Evolutionary conservation across 768 basidiomycete species (phyloP).

Genomic region (Favolaschia claudopus): DNA sequence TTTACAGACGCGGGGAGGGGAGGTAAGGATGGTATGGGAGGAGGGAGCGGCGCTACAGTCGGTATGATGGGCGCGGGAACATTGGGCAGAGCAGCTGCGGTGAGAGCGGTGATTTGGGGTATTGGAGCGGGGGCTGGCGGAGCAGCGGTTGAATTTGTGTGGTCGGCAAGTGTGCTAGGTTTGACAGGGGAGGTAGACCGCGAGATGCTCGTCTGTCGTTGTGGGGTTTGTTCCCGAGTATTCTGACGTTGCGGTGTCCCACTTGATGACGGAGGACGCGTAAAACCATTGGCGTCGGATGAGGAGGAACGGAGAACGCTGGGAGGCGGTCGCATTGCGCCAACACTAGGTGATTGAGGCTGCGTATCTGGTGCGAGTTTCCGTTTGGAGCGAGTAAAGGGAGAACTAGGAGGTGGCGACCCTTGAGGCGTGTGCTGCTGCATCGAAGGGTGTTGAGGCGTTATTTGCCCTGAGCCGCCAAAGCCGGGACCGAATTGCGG

Average conservation of each 20-base stretch:
- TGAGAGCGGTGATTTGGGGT: slow-evolving; percentile 15
- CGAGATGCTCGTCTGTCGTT: not conserved
- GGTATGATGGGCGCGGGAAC: too few species aligned
- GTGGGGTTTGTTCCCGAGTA: not conserved
- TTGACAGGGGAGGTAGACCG: not conserved
- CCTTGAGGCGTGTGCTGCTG: not conserved
- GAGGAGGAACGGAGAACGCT: not conserved
- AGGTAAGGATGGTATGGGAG: slow-evolving; percentile 42
- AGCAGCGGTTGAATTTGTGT: too few species aligned
- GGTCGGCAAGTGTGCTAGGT: not conserved
- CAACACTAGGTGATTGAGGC: not conserved
- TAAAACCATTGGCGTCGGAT: not conserved
- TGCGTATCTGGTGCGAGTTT: not conserved
- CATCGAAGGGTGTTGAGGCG: too few species aligned
- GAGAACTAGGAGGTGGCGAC: not conserved
- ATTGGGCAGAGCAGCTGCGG: slow-evolving; percentile 11
- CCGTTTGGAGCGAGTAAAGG: not conserved
- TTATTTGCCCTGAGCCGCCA: not conserved
- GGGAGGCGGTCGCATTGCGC: not conserved
- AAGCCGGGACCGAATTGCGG: not conserved
- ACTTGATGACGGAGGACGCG: slow-evolving; percentile 13
- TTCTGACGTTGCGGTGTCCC: not conserved
- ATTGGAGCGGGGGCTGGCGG: not conserved
- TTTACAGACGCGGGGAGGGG: slow-evolving; percentile 51
- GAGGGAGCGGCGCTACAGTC: slow-evolving; percentile 35